phyloP scores from a whole-genome alignment of 768 basidiomycete genomes.

The Nidularia sp. region DNA sequence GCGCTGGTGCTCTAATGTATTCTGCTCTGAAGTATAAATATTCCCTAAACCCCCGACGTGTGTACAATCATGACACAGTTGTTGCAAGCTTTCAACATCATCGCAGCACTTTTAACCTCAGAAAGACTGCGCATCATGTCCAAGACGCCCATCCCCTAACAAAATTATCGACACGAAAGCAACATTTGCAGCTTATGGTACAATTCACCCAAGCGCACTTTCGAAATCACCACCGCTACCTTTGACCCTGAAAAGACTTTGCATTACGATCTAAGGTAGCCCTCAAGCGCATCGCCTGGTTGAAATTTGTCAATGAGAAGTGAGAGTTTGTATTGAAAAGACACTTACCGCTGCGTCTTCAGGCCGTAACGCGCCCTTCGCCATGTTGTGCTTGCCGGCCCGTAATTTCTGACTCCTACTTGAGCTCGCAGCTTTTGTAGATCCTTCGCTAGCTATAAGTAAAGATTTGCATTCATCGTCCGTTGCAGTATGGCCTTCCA shows the following conservation, averaged over 20 bases:
- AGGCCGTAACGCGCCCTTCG: slow-evolving; percentile 76
- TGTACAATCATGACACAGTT: no score
- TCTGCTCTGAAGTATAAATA: no score
- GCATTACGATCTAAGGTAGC: slow-evolving; percentile 59
- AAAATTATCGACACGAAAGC: not conserved
- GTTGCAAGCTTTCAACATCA: no score
- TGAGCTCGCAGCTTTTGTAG: slow-evolving; percentile 32
- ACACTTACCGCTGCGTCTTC: slow-evolving; percentile 75
- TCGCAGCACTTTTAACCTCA: no score
- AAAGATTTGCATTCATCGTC: slow-evolving; percentile 72
- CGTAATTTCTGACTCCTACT: slow-evolving; percentile 49
- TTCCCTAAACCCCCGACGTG: no score
- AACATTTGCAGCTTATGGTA: not conserved
- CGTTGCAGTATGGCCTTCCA: slow-evolving; percentile 68
- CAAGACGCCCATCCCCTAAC: no score
- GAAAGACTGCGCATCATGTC: no score
- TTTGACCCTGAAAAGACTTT: slow-evolving; percentile 26
- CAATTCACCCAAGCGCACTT: not conserved
- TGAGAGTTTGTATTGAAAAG: not conserved
- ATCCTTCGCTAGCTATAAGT: slow-evolving; percentile 39
- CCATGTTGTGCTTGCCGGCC: slow-evolving; percentile 82
- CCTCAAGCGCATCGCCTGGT: slow-evolving; percentile 64
- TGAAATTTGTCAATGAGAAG: not conserved
- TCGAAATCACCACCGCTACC: not conserved
- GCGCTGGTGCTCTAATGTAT: no score